phyloP scores from a whole-genome alignment of 129 eudicot species.

The Ambrosia trifida region DNA sequence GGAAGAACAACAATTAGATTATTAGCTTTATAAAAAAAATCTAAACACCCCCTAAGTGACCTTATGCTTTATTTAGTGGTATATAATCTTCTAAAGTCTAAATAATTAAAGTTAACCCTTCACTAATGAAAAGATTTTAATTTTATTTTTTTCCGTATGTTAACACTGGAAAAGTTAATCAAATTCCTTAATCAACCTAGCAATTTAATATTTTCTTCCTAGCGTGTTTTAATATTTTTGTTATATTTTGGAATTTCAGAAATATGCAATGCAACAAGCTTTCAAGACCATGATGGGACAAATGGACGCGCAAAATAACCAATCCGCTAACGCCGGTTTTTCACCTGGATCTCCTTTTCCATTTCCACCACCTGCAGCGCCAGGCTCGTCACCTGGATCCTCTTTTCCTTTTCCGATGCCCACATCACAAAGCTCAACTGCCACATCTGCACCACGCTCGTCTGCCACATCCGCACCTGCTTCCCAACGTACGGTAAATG shows the following conservation, averaged over 20 bases:
- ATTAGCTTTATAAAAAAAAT: no score
- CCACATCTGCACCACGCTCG: constrained; percentile 19
- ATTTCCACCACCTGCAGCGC: constrained; percentile 51
- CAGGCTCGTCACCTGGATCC: constrained; percentile 49
- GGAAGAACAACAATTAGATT: no score
- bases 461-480: constrained; percentile 42
- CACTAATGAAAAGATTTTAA: no score
- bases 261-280: constrained; percentile 97
- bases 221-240: neutral
- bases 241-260: constrained; percentile 49
- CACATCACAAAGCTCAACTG: constrained; percentile 39
- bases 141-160: no score
- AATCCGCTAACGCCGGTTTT: constrained; percentile 60
- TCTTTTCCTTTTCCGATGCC: constrained; percentile 68
- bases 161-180: no score
- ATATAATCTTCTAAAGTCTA: no score
- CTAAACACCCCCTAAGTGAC: no score
- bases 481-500: constrained; percentile 54
- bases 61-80: no score
- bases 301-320: constrained; percentile 82
- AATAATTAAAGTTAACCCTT: no score
- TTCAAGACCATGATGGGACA: constrained; percentile 84
- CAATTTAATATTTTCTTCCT: neutral
- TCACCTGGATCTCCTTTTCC: constrained; percentile 77
- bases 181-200: no score